Base-by-base conservation (phyloP, 2,329 filamentous ascomycete genomes). In the Botrytis fragariae region DNA sequence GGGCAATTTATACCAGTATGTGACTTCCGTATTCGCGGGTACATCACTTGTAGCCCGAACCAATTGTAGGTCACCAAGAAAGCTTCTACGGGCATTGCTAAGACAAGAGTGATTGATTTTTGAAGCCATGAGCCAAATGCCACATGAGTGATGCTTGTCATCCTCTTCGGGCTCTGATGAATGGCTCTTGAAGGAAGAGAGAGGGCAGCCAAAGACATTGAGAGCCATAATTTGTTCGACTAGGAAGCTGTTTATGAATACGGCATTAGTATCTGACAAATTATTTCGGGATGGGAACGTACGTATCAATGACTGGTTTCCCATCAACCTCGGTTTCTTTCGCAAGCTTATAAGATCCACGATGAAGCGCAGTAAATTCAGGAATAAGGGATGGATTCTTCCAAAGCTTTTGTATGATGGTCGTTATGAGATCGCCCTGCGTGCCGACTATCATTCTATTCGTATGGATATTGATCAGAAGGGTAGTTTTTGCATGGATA, bases 91-190 rank as follows among this genome's bases (percentile, higher is more conserved):
- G 44, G 73, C 74, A 48, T 78, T 79, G 44, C 73, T 71, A 5
- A 72, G 60, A 60, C 77, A 78, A 25, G 74, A 74, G 42, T 79
- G 77, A 42, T 77, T 78, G 60, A 79, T 76, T 25, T 69, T 67
- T 18, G 75, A 74, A 37, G 76, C 76, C 18, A 67, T 37, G 18
- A 69, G 67, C 73, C 76, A 78, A 32, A 79, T 60, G 8, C 73
- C 75, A 44, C 76, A 74, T 39, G 74, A 75, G 65, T 76, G 72
- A 32, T 64, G n/a, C 22, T 45, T 62, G 22, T 68, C 32, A 20
- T 32, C 51, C 12, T 57, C 51, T 37, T 48, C 60, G 45, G 69
- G 18, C n/a, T 18, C 20, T 59, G 68, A n/a, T 8, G 57, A 42
- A 35, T 74, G 65, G n/a, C 35, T 10, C 12, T 68, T 60, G 9